Percentiles rank a stretch among this genome's conserved stretches.
phyloP scores from a whole-genome alignment of 257 asterid species.

The Solanum clarkiae region DNA sequence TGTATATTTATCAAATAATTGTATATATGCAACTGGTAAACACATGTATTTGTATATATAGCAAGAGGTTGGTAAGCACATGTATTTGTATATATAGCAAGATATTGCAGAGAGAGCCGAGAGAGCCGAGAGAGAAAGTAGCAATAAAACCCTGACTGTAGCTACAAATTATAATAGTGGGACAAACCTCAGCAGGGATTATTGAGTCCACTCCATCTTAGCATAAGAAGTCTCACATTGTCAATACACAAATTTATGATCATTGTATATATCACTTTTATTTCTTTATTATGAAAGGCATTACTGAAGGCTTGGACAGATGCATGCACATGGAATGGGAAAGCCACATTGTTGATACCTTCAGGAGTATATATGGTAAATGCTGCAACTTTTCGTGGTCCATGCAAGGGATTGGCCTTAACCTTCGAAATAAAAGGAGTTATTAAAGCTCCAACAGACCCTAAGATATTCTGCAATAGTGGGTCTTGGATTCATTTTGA shows the following conservation, averaged over 20 bases:
- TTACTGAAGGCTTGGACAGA: not conserved
- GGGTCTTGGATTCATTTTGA: not conserved
- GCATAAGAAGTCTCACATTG: not conserved
- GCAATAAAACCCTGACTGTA: too few relatives aligned
- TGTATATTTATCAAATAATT: too few relatives aligned
- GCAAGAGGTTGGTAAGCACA: too few relatives aligned
- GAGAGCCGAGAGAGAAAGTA: too few relatives aligned
- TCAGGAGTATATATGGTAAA: not conserved
- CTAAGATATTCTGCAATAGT: not conserved
- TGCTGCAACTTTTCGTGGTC: not conserved
- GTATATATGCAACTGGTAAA: too few relatives aligned
- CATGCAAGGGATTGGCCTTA: not conserved
- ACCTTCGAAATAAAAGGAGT: not conserved
- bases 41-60: too few relatives aligned
- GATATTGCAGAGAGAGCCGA: too few relatives aligned
- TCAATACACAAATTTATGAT: not conserved
- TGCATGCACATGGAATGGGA: not conserved
- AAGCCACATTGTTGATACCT: not conserved
- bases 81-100: too few relatives aligned
- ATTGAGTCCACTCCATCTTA: too few relatives aligned
- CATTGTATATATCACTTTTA: not conserved
- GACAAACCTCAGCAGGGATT: too few relatives aligned
- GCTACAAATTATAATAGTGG: too few relatives aligned
- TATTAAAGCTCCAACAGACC: constrained; percentile 1
- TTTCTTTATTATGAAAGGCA: not conserved